A percentile compares a stretch with the other conserved stretches of the same genome.
Evolutionary conservation across 116 monocot genomes (phyloP).

Genomic region (Posidonia oceanica): DNA sequence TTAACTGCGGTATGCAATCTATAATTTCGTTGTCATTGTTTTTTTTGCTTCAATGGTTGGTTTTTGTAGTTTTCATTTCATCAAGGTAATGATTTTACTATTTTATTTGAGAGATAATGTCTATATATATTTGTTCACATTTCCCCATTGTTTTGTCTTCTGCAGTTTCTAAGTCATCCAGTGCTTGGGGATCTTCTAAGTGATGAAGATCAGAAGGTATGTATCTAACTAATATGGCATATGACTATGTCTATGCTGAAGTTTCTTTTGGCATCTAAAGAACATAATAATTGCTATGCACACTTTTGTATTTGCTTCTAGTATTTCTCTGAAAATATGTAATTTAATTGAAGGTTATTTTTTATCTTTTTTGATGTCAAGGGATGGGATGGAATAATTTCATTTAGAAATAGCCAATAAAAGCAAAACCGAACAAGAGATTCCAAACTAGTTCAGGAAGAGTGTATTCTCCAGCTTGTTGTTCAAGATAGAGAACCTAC

Average conservation of each 20-base stretch:
- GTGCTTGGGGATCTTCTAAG: constrained; percentile 54
- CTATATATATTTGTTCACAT: background rate
- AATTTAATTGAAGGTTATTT: background rate
- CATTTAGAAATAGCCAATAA: too few relatives aligned
- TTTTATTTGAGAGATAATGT: background rate
- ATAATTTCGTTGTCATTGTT: background rate
- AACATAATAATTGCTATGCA: too few relatives aligned
- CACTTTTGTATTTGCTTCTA: background rate
- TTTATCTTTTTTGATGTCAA: background rate
- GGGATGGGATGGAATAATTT: too few relatives aligned
- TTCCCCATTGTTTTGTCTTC: constrained; percentile 6
- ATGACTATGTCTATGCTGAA: too few relatives aligned
- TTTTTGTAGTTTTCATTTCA: constrained; percentile 1
- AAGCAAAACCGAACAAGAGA: too few relatives aligned
- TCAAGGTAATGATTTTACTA: background rate
- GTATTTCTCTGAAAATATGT: background rate
- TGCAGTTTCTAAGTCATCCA: constrained; percentile 84
- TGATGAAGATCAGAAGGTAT: constrained; percentile 83
- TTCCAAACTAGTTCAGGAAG: too few relatives aligned
- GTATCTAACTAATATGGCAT: background rate
- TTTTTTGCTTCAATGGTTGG: background rate
- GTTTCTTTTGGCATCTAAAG: too few relatives aligned
- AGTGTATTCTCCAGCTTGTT: too few relatives aligned
- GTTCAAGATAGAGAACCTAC: too few relatives aligned
- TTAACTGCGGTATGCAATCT: constrained; percentile 55